These are phyloP conservation scores for Metschnikowia orientalis DNA, from an alignment of 805 yeast genomes.

Conservation along the genomic window DNA sequence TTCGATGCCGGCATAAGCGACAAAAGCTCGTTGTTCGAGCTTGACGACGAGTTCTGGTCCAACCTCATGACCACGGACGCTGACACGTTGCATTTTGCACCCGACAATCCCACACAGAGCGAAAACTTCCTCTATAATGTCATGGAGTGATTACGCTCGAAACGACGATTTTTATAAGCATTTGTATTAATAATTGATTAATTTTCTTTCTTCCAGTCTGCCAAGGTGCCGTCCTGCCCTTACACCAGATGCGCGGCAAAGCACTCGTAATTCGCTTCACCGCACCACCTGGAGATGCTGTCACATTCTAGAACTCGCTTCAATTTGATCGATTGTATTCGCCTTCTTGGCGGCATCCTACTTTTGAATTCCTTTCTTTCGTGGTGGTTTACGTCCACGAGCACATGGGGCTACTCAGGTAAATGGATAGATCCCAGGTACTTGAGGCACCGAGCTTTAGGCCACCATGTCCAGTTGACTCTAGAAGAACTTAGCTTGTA, in stretches of 20 bases:
- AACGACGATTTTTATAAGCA: too few relatives aligned
- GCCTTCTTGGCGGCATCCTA: slow-evolving; percentile 45
- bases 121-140: slow-evolving; percentile 14
- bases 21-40: slow-evolving; percentile 44
- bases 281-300: neutral
- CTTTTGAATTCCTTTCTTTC: slow-evolving; percentile 47
- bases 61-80: slow-evolving; percentile 42
- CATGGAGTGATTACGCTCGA: too few relatives aligned
- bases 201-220: too few relatives aligned
- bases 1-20: slow-evolving; percentile 6
- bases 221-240: too few relatives aligned
- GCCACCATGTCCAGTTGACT: slow-evolving; percentile 30
- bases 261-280: neutral
- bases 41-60: slow-evolving; percentile 72
- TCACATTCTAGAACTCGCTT: slow-evolving; percentile 2
- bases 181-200: too few relatives aligned
- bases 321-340: slow-evolving; percentile 34
- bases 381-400: slow-evolving; percentile 53
- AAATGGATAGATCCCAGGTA: slow-evolving; percentile 44
- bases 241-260: too few relatives aligned
- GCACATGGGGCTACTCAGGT: slow-evolving; percentile 61
- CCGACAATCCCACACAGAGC: slow-evolving; percentile 12
- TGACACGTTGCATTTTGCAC: slow-evolving; percentile 33
- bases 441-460: slow-evolving; percentile 23
- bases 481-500: slow-evolving; percentile 44